A percentile compares a stretch with the other conserved stretches of the same genome.
phyloP scores from a whole-genome alignment of 495 filamentous ascomycete species.

The Tetracladium setigerum region DNA sequence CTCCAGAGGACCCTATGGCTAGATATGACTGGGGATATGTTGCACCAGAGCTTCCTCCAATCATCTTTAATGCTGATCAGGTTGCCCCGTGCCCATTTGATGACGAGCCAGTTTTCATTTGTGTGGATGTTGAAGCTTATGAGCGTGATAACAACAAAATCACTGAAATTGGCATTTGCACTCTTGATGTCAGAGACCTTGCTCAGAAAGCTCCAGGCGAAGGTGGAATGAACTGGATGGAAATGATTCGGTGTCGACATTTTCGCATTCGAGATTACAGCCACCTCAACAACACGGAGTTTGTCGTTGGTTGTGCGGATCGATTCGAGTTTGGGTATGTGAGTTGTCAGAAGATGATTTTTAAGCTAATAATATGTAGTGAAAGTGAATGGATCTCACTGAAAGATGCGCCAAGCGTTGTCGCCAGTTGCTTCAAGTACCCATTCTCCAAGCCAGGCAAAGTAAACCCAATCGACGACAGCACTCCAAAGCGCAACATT shows the following conservation, averaged over 20 bases:
- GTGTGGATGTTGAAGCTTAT: constrained; percentile 75
- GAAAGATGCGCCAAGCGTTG: constrained; percentile 28
- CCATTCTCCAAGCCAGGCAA: constrained; percentile 34
- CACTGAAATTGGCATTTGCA: constrained; percentile 82
- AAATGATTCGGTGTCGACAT: constrained; percentile 60
- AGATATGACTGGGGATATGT: too few relatives aligned
- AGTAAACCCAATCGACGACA: constrained; percentile 8
- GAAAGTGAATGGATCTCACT: constrained; percentile 30
- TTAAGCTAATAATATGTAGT: constrained; percentile 14
- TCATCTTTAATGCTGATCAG: constrained; percentile 6
- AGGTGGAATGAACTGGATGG: constrained; percentile 53
- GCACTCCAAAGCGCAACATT: constrained; percentile 44
- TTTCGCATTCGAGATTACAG: constrained; percentile 65
- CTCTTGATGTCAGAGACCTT: constrained; percentile 62
- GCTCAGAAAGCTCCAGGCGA: constrained; percentile 49
- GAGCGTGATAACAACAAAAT: constrained; percentile 54
- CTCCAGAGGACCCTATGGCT: too few relatives aligned
- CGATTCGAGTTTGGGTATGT: constrained; percentile 66
- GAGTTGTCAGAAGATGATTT: neutral
- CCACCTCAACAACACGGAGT: constrained; percentile 54
- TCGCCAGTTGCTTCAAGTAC: constrained; percentile 42
- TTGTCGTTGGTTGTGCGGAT: constrained; percentile 62
- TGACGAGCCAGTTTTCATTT: constrained; percentile 60
- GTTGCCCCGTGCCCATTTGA: constrained; percentile 37
- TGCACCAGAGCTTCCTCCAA: neutral